Base-by-base conservation (phyloP, 495 filamentous ascomycete species). In the Hypoxylon lienhwacheense region DNA sequence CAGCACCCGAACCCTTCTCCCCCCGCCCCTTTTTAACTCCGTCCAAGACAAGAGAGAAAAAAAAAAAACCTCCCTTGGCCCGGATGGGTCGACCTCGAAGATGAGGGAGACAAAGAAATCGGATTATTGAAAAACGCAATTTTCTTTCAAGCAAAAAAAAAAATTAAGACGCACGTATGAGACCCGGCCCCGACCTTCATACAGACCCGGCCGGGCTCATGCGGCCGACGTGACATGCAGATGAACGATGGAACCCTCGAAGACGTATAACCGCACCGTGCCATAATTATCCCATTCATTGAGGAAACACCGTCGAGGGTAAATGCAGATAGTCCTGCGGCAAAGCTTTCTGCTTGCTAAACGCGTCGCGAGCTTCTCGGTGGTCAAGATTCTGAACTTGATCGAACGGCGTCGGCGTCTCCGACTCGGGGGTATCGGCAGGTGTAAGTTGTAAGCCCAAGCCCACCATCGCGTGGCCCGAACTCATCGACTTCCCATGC, bases 391-490 rank as follows among this genome's bases (percentile, higher is more conserved):
- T 33, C 35, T 54, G 58, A 16, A 42, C 49, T 3, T 46, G 56
- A 19, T 36, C 36, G 25, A 61, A 55, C 8, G 60, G 35, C 15
- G 56, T 36, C 5, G 26, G 10, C 10, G 55, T 35, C 54, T 69
- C 72, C 17, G 64, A 68, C 44, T 61, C 42, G 32, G 74, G 74
- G 21, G 71, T 73, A 28, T 71, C 66, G 33, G 39, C 66, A 37
- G 73, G 73, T 11, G 73, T 76, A 44, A 72, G 46, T 34, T 73
- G 71, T 16, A 73, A 58, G 17, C 64, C 68, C 26, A 68, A 58
- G 5, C 70, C 69, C 12, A 65, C 49, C 20, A 74, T 60, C 14
- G 69, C 70, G 26, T 67, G 61, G 35, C 66, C 70, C 31, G 68
- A 67, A 59, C 70, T 74, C 59, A 66, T 69, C 17, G 66, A 70